Evolutionary conservation across 176 grass and related monocot genomes (phyloP).

Genomic region (bread wheat (Triticum aestivum)): DNA sequence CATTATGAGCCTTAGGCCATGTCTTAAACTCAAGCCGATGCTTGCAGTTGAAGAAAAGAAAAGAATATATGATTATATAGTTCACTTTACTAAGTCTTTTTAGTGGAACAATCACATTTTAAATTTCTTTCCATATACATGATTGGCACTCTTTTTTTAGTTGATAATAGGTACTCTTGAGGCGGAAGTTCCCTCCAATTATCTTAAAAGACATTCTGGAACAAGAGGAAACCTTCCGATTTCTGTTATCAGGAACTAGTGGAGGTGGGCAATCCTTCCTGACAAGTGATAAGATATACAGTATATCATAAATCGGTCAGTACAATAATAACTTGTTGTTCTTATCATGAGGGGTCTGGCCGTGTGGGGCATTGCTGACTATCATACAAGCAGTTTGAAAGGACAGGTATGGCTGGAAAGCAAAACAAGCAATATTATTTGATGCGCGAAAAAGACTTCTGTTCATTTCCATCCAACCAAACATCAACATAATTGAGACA

Average conservation of each 20-base stretch:
- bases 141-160: background rate
- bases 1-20: background rate
- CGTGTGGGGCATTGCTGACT: background rate
- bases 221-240: background rate
- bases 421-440: too few relatives aligned
- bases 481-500: background rate
- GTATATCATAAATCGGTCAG: background rate
- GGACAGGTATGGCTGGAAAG: background rate
- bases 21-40: background rate
- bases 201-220: background rate
- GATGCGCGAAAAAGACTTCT: background rate
- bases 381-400: background rate
- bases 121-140: background rate
- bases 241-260: background rate
- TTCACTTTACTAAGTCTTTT: background rate
- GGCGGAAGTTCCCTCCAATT: background rate
- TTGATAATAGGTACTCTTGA: background rate
- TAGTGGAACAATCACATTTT: background rate
- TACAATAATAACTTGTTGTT: constrained; percentile 17
- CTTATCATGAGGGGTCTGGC: background rate
- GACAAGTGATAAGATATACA: background rate
- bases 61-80: background rate
- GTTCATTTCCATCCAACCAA: background rate
- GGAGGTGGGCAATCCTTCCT: background rate
- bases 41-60: background rate